Evolutionary conservation across 805 yeast species (phyloP).

Genomic region (Kodamaea sagamina): DNA sequence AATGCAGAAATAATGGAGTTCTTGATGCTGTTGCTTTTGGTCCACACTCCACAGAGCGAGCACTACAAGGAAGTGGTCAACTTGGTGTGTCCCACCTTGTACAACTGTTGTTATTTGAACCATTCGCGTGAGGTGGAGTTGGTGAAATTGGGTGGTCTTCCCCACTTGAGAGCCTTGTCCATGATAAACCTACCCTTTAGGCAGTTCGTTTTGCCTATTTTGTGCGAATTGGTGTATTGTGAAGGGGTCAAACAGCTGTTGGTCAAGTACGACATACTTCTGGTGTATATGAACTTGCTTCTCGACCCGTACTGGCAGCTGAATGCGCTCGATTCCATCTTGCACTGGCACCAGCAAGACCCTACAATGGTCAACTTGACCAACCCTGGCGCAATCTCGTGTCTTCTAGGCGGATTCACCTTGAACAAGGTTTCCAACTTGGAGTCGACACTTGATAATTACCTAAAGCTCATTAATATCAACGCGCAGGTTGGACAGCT

Average conservation of each 20-base stretch:
- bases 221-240: slow-evolving; percentile 55
- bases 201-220: slow-evolving; percentile 53
- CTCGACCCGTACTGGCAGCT: slow-evolving; percentile 60
- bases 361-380: slow-evolving; percentile 25
- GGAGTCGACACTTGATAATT: slow-evolving; percentile 45
- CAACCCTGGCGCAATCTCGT: slow-evolving; percentile 25
- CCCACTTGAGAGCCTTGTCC: slow-evolving; percentile 43
- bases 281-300: slow-evolving; percentile 41
- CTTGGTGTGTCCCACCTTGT: slow-evolving; percentile 49
- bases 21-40: slow-evolving; percentile 35
- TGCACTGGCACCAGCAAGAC: slow-evolving; percentile 40
- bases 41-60: slow-evolving; percentile 26
- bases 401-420: slow-evolving; percentile 43
- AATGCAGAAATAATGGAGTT: slow-evolving; percentile 47
- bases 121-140: slow-evolving; percentile 47
- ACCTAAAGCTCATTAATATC: slow-evolving; percentile 35
- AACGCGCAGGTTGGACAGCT: slow-evolving; percentile 21
- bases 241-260: slow-evolving; percentile 39
- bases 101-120: slow-evolving; percentile 53
- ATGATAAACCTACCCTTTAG: slow-evolving; percentile 44
- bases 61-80: slow-evolving; percentile 45
- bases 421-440: slow-evolving; percentile 42
- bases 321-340: slow-evolving; percentile 53
- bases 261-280: slow-evolving; percentile 38
- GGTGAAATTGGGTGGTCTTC: slow-evolving; percentile 49